Evolutionary conservation across 1,284 basidiomycete species (phyloP).

Genomic region (Schizophyllum amplum): DNA sequence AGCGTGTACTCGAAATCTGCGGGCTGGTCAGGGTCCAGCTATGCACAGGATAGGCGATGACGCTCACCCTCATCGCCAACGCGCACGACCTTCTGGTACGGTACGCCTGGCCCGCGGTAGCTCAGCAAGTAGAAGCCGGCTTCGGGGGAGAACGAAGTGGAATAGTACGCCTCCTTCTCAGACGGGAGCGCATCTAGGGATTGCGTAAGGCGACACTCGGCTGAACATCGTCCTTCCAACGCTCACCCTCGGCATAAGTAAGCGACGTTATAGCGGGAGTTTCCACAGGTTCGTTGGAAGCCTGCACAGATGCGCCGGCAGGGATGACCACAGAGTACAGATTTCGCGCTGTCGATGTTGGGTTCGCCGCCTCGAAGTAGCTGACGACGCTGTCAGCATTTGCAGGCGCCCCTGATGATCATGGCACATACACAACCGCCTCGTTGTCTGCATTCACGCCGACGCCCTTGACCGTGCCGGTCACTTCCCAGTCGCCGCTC

Average conservation of each 20-base stretch:
- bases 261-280: constrained; percentile 41
- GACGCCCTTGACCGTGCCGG: constrained; percentile 40
- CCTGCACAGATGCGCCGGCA: constrained; percentile 21
- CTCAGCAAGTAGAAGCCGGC: constrained; percentile 80
- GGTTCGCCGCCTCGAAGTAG: constrained; percentile 84
- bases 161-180: constrained; percentile 47
- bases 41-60: constrained; percentile 1
- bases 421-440: constrained; percentile 58
- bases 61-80: constrained; percentile 49
- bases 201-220: not conserved
- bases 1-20: constrained; percentile 58
- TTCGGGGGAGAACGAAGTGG: constrained; percentile 70
- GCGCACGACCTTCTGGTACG: constrained; percentile 79
- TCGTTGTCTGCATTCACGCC: constrained; percentile 63
- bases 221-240: not conserved
- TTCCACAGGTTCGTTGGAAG: constrained; percentile 21
- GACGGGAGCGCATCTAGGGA: not conserved
- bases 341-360: constrained; percentile 78
- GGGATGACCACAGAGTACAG: constrained; percentile 74
- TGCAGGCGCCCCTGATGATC: constrained; percentile 3
- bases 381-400: constrained; percentile 29
- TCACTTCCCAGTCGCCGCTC: constrained; percentile 85
- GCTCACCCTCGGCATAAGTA: constrained; percentile 48
- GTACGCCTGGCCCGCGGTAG: constrained; percentile 78
- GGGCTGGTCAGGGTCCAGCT: constrained; percentile 5